These are phyloP conservation scores for Amylocarpus encephaloides DNA, from an alignment of 2,329 filamentous ascomycete genomes.

Conservation along the genomic window DNA sequence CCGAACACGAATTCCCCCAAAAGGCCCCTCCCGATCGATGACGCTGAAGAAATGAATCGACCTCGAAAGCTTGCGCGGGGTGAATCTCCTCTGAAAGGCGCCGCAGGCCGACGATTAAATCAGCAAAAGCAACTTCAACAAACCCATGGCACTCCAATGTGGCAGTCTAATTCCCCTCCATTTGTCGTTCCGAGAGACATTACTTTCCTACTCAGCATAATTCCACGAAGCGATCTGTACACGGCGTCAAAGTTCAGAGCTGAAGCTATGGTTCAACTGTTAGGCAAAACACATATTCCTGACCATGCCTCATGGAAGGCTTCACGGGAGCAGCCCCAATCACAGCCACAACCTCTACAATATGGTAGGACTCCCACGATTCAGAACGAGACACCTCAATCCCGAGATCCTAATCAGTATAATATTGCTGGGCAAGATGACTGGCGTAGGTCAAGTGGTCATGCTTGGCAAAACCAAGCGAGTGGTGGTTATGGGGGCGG, in stretches of 20 bases:
- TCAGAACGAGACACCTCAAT: constrained; percentile 11
- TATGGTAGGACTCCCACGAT: constrained; percentile 22
- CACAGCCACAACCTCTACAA: constrained; percentile 20
- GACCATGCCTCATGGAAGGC: constrained; percentile 51
- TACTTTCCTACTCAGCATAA: constrained; percentile 53
- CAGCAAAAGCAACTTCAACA: constrained; percentile 56
- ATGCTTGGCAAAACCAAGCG: constrained; percentile 3
- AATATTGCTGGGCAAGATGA: constrained; percentile 9
- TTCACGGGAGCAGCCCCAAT: constrained; percentile 27
- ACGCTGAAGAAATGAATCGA: constrained; percentile 63
- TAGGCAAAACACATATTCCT: constrained; percentile 63
- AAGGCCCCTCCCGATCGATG: constrained; percentile 47
- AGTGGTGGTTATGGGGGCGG: constrained; percentile 4
- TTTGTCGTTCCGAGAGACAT: constrained; percentile 67
- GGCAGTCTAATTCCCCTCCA: constrained; percentile 36
- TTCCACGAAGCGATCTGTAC: constrained; percentile 61
- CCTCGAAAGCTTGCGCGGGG: constrained; percentile 82
- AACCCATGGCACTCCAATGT: constrained; percentile 35
- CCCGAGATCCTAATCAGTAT: constrained; percentile 6
- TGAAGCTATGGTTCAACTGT: constrained; percentile 63
- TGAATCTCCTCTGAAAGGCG: constrained; percentile 89
- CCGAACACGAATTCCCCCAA: constrained; percentile 34
- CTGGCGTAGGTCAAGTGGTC: background rate
- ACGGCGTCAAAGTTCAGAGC: constrained; percentile 64
- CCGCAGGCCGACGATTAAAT: constrained; percentile 76